These are phyloP conservation scores for Dactylonectria macrodidyma DNA, from an alignment of 2,329 filamentous ascomycete species.

Conservation along the genomic window DNA sequence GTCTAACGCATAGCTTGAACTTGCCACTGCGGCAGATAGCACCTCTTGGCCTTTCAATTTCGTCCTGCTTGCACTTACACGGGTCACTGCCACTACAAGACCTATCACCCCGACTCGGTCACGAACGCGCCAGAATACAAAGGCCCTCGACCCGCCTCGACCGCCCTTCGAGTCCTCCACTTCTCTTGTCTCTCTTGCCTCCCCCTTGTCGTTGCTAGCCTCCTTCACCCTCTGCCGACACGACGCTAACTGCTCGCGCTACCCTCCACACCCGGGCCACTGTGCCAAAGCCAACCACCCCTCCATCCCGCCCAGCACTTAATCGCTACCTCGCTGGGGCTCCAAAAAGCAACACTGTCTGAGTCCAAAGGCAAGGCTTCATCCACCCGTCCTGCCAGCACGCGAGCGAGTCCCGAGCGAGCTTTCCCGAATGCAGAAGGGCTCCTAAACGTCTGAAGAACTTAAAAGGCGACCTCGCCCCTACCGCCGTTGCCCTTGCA, in stretches of 20 bases:
- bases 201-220: constrained; percentile 30
- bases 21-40: background rate
- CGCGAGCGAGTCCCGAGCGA: constrained; percentile 35
- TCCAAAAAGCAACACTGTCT: constrained; percentile 44
- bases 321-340: constrained; percentile 28
- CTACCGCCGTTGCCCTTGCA: constrained; percentile 24
- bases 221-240: constrained; percentile 24
- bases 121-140: too few relatives aligned
- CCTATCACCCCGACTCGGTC: background rate
- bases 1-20: background rate
- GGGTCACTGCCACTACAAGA: background rate
- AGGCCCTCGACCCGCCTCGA: background rate
- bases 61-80: background rate
- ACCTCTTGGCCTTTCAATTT: background rate
- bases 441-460: constrained; percentile 30
- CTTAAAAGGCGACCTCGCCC: constrained; percentile 37
- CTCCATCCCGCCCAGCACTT: constrained; percentile 17
- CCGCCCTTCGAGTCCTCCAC: background rate
- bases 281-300: constrained; percentile 17
- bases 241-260: constrained; percentile 26
- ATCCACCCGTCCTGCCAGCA: constrained; percentile 37
- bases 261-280: constrained; percentile 21
- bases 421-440: constrained; percentile 44
- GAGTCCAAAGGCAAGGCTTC: constrained; percentile 41
- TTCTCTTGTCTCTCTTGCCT: constrained; percentile 6